Base-by-base conservation (phyloP, 129 eudicot species). In the Centaurea solstitialis region DNA sequence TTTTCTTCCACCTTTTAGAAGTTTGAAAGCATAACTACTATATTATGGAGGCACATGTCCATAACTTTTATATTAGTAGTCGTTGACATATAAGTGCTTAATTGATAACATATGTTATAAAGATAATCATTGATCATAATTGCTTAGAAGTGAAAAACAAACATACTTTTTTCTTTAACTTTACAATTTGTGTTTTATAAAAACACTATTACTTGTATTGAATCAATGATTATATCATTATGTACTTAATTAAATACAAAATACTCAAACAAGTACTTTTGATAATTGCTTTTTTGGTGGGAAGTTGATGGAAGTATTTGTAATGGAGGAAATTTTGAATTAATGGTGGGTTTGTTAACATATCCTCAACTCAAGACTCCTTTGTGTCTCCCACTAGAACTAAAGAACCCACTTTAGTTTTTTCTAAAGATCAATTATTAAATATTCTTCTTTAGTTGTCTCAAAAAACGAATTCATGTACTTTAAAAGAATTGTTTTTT, bases 391-490 rank as follows among this genome's bases (percentile, higher is more conserved):
- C 70, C 79, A 43, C 80, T 74, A n/a, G 5, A 74, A 33, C 57
- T 67, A 18, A 66, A 67, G 80, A 81, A 81, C 37, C 70, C 80
- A 67, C 80, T 81, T 81, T 81, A 21, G 18, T 68, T 67, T 50
- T 35, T 50, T 30, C 30, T 13, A 39, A 67, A 33, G 22, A 74
- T 41, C 70, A 81, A 45, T 67, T 61, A 81, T 74, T 74, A 6
- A 43, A 20, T 24, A 33, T 35, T 12, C 85, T 43, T 81, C 76
- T 73, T 81, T 81, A 45, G 47, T 74, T 69, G 59, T 30, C n/a
- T 38, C 8, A 28, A 74, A 66, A 65, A 64, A 2, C 12, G 21
- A 7, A 10, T 24, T 37, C 73, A 7, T 71, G 61, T 70, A 80
- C 37, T 26, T 61, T 0, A 64, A 9, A 62, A 61, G 13, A 28